Evolutionary conservation across 2,329 filamentous ascomycete species (phyloP), one percentile per base, ranked within the genome.

Genomic region (Pseudocercospora musae): DNA sequence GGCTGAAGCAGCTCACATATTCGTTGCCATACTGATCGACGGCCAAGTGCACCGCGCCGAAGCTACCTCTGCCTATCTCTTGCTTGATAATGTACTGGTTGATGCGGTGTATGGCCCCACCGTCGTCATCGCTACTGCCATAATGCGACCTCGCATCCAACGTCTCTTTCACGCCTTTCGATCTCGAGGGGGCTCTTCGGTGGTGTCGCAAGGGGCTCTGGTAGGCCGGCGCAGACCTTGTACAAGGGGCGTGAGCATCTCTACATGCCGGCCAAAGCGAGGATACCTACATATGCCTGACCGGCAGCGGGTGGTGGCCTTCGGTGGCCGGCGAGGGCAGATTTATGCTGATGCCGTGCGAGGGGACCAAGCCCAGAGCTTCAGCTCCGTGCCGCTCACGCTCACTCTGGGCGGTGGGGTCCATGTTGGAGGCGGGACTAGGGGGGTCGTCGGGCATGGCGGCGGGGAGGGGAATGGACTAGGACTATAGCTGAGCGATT

Each of bases 61-160:
- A 99, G 0, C 94, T 98, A 18, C 95, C 95, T 67, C 92, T 85
- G n/a, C 95, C 95, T 71, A 99, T 97, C 81, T 98, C 94, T 75
- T 96, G 90, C 76, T 90, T 88, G 73, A 99, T 95, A 62, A 89
- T 83, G 76, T 98, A 99, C 78, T 98, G 94, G 76, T 98, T 98
- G 79, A 98, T 94, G 62, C 87, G 86, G 73, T 96, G 91, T 73
- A 96, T 87, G 2, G 89, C 87, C 56, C 82, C 85, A 25, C 92
- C 92, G 72, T 96, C 92, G 68, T 89, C 83, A 70, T 94, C 89
- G 75, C 92, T 93, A 71, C 89, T 95, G 64, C 86, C 89, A 77
- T 96, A 96, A 74, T 95, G 88, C 29, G 92, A 93, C 62, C 87
- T 87, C 59, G 94, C 94, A 81, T 97, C 89, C 71, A 96, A 86